Evolutionary conservation across 371 early-diverging fungal species (phyloP), one percentile per base, ranked within the genome.

Genomic region (Mucor piriformis): DNA sequence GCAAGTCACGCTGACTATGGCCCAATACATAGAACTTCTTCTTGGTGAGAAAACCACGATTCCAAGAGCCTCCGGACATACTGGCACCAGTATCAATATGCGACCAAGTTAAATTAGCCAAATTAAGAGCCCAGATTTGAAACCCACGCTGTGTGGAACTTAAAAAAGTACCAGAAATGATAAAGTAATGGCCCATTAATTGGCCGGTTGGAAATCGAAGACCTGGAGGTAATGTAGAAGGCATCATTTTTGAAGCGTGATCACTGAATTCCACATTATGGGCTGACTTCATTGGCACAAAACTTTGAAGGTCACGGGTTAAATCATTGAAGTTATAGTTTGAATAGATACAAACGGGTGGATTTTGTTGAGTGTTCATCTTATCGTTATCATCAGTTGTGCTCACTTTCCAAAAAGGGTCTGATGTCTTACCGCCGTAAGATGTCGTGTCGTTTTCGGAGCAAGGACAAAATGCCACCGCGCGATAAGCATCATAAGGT

Each of bases 301-400:
- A 76, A 24, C 83, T 72, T 68, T 90, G 90, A 12, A 92, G 74
- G 40, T 88, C 88, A 18, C 92, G 85, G 61, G 84, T 83, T 53
- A 91, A 84, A 18, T 88, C 81, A 2, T 82, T 81, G 64, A 92
- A 92, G 66, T 91, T 91, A 72, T 90, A 90, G 67, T 91, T 92
- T 57, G 91, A 86, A 70, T 91, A 92, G 18, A 90, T 67, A 53
- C 83, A 87, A 12, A 82, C 73, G 0, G 86, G 86, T 8, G 56
- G 53, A 11, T 48, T 51, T 20, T 44, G 56, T 16, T 44, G 25
- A 11, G 24, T 25, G 13, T 42, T n/a, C 29, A 3, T 10, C 15
- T 27, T 29, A 42, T 34, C 25, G 3, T 20, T 12, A 11, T 32
- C n/a, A n/a, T 38, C 29, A 29, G 29, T 15, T 13, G 21, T 54